phyloP scores from a whole-genome alignment of 2,329 filamentous ascomycete genomes.

The Mycosphaerella arachidis region DNA sequence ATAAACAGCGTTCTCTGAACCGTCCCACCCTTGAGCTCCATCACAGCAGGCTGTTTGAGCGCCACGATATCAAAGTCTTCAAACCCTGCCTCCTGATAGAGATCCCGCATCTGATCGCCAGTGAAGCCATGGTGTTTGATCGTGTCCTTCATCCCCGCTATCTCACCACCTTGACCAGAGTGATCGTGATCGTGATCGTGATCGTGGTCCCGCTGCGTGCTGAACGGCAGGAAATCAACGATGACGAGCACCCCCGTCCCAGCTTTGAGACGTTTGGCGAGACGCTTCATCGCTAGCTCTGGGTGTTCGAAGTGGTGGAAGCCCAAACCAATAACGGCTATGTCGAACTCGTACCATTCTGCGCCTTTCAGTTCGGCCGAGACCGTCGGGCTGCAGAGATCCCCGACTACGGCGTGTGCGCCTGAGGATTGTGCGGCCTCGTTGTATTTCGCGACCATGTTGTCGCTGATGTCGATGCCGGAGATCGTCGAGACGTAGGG shows the following conservation, averaged over 20 bases:
- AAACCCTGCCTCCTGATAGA: slow-evolving; percentile 28
- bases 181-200: slow-evolving; percentile 10
- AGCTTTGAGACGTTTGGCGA: slow-evolving; percentile 27
- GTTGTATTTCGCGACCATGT: slow-evolving; percentile 33
- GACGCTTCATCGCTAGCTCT: slow-evolving; percentile 22
- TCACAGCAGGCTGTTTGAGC: slow-evolving; percentile 25
- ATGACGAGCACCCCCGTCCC: slow-evolving; percentile 25
- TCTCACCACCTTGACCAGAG: slow-evolving; percentile 8
- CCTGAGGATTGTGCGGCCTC: slow-evolving; percentile 22
- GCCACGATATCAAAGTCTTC: slow-evolving; percentile 31
- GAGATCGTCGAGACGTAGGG: slow-evolving; percentile 28
- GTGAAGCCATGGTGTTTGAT: slow-evolving; percentile 34
- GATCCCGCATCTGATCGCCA: slow-evolving; percentile 20
- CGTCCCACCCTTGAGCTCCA: slow-evolving; percentile 27
- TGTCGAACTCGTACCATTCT: slow-evolving; percentile 39
- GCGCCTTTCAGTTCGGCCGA: slow-evolving; percentile 21
- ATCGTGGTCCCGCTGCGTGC: slow-evolving; percentile 9
- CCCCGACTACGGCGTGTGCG: slow-evolving; percentile 30
- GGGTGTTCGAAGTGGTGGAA: slow-evolving; percentile 44
- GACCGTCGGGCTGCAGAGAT: slow-evolving; percentile 34
- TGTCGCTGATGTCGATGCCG: slow-evolving; percentile 32
- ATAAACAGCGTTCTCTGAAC: slow-evolving; percentile 30
- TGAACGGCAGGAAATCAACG: slow-evolving; percentile 31
- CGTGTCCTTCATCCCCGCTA: slow-evolving; percentile 28
- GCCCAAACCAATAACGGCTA: slow-evolving; percentile 40